Evolutionary conservation across 2,329 filamentous ascomycete species (phyloP).

Genomic region (Aspergillus sp.): DNA sequence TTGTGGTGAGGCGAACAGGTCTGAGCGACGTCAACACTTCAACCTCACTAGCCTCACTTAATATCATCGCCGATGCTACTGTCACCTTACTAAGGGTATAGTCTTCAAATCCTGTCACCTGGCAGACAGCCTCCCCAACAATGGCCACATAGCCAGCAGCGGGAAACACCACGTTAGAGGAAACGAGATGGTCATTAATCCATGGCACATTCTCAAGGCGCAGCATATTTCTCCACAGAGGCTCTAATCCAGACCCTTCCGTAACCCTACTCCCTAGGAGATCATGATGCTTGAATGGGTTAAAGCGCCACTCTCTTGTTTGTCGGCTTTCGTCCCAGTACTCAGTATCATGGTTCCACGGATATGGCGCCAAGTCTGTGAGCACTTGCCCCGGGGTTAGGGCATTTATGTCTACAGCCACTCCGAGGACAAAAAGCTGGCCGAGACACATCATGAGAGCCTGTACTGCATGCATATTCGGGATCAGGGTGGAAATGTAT

Average conservation of each 20-base stretch:
- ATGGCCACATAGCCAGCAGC: constrained; percentile 41
- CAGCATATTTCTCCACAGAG: constrained; percentile 38
- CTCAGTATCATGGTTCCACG: constrained; percentile 16
- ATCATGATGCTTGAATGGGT: constrained; percentile 14
- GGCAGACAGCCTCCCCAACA: constrained; percentile 35
- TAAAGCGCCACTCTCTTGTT: constrained; percentile 13
- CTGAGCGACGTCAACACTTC: constrained; percentile 17
- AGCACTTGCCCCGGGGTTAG: too few relatives aligned
- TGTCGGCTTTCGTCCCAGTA: constrained; percentile 14
- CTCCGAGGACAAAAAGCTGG: too few relatives aligned
- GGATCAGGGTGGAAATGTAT: too few relatives aligned
- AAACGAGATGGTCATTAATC: constrained; percentile 31
- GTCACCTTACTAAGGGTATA: constrained; percentile 9
- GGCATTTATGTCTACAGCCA: too few relatives aligned
- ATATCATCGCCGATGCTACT: constrained; percentile 14
- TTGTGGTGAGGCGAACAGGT: constrained; percentile 8
- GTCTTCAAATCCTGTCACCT: constrained; percentile 2
- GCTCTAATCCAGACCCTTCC: constrained; percentile 25
- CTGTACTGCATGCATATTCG: too few relatives aligned
- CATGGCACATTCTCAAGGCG: constrained; percentile 1
- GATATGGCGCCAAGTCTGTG: constrained; percentile 22
- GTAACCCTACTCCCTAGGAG: constrained; percentile 22
- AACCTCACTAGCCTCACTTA: constrained; percentile 7
- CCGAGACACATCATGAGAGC: too few relatives aligned
- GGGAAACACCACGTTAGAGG: constrained; percentile 38